A percentile compares a stretch with the other conserved stretches of the same genome.
Evolutionary conservation across 495 filamentous ascomycete genomes (phyloP).

Genomic region (Elaphomyces granulatus): DNA sequence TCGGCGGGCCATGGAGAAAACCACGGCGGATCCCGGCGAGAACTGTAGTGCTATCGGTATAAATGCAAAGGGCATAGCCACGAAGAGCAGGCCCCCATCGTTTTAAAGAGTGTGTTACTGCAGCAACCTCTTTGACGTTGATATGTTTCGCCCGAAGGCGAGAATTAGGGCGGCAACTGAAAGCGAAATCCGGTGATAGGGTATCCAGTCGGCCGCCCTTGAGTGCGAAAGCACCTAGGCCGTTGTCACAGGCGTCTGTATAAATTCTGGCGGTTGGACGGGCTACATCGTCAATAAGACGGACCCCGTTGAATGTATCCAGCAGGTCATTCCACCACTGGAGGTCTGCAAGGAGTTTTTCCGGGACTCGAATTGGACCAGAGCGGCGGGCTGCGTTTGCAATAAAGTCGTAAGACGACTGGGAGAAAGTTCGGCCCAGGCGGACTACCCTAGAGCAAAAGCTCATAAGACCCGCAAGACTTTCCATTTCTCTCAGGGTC

Average conservation of each 20-base stretch:
- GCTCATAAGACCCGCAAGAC: no score
- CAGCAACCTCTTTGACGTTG: not conserved
- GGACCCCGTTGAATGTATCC: not conserved
- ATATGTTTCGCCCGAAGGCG: not conserved
- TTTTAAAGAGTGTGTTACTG: not conserved
- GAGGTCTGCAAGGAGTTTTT: no score
- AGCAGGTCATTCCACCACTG: not conserved
- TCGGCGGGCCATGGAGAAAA: no score
- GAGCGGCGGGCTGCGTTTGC: no score
- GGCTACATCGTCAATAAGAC: not conserved
- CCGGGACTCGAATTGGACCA: no score
- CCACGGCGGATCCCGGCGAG: not conserved
- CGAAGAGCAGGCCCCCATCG: not conserved
- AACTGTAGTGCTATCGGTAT: not conserved
- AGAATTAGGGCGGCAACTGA: not conserved
- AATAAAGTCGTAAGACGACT: no score
- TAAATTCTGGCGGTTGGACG: not conserved
- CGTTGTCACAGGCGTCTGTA: not conserved
- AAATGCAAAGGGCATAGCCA: not conserved
- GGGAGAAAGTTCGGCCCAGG: no score
- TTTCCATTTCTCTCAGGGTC: no score
- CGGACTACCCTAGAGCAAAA: no score
- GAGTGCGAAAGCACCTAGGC: not conserved
- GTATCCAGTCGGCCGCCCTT: not conserved
- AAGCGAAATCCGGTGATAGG: not conserved